Conservation (phyloP, 352 stramenopile species). For the Phytophthora cryptogea region DNA sequence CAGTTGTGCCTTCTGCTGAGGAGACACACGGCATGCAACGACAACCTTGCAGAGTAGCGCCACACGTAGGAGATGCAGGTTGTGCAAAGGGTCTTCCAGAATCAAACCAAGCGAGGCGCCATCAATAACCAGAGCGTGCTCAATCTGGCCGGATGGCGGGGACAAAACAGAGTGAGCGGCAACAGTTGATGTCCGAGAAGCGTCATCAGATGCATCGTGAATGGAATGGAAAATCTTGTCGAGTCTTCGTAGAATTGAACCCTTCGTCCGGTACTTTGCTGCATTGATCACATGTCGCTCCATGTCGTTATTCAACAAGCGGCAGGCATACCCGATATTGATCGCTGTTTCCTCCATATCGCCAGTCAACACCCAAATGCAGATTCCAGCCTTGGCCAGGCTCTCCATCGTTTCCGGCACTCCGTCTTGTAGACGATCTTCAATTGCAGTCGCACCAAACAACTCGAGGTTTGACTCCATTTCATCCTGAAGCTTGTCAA, state of each 20-base stretch:
- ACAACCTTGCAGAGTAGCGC: conserved; percentile 94
- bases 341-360: conserved; percentile 92
- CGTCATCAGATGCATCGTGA: conserved; percentile 35
- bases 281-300: conserved; percentile 86
- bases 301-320: conserved; percentile 94
- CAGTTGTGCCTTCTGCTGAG: conserved; percentile 97
- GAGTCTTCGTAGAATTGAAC: conserved; percentile 66
- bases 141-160: conserved; percentile 34
- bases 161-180: conserved; percentile 36
- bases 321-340: conserved; percentile 89
- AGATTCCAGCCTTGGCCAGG: conserved; percentile 77
- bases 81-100: conserved; percentile 70
- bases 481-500: conserved; percentile 74
- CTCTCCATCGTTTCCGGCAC: conserved; percentile 84
- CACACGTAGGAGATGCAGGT: conserved; percentile 83
- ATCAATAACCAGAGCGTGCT: conserved; percentile 95
- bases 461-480: conserved; percentile 81
- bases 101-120: conserved; percentile 90
- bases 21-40: conserved; percentile 97
- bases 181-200: conserved; percentile 22
- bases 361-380: conserved; percentile 88
- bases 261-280: conserved; percentile 67
- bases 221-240: conserved; percentile 84
- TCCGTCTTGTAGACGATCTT: conserved; percentile 84
- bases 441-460: conserved; percentile 84